Conservation (phyloP, 2,329 filamentous ascomycete species). For the Claviceps fusiformis region DNA sequence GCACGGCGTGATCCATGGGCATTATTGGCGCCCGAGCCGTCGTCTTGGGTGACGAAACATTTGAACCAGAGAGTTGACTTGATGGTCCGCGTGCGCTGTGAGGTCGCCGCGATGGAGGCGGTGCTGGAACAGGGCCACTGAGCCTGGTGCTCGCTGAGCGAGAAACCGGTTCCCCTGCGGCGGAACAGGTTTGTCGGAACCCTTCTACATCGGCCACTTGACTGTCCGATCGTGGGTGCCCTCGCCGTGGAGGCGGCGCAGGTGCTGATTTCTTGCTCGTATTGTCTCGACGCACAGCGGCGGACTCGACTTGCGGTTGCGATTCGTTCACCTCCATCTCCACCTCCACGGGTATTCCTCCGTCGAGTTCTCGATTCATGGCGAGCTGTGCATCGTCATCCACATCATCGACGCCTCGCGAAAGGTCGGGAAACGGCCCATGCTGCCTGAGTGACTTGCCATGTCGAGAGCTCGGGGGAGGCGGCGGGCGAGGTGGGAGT, state of each 20-base stretch:
- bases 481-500: conserved; percentile 55
- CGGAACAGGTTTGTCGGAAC: no score
- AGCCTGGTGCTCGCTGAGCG: conserved; percentile 32
- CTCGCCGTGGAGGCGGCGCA: conserved; percentile 36
- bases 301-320: neutral
- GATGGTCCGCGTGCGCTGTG: conserved; percentile 23
- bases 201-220: conserved; percentile 12
- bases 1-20: conserved; percentile 10
- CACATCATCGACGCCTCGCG: neutral
- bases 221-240: conserved; percentile 33
- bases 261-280: conserved; percentile 30
- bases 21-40: conserved; percentile 4
- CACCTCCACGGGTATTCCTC: conserved; percentile 13
- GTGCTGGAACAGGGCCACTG: conserved; percentile 30
- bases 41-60: conserved; percentile 6
- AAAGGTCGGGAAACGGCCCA: neutral
- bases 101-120: conserved; percentile 41
- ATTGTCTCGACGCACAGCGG: neutral
- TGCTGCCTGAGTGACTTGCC: conserved; percentile 53
- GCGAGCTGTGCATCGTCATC: conserved; percentile 36
- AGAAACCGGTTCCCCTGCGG: conserved; percentile 32
- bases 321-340: neutral
- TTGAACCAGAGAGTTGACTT: conserved; percentile 10
- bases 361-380: conserved; percentile 37
- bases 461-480: conserved; percentile 50